A percentile compares a stretch with the other conserved stretches of the same genome.
Evolutionary conservation across 352 stramenopile genomes (phyloP).

Genomic region (Globisporangium okanoganense): DNA sequence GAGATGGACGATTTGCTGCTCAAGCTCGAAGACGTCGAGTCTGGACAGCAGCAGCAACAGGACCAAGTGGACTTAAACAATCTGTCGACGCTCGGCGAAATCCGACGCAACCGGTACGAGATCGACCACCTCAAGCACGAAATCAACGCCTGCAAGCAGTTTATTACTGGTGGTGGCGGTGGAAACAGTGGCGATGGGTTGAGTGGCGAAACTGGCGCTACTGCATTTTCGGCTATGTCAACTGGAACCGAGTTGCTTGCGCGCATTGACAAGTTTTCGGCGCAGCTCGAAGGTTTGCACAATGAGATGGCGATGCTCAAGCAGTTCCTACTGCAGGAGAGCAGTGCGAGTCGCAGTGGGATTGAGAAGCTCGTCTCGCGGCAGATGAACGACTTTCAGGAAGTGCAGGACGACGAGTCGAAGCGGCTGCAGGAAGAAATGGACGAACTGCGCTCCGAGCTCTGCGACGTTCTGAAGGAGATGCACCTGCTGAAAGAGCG

Average conservation of each 20-base stretch:
- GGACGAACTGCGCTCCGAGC: constrained; percentile 59
- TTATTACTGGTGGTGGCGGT: constrained; percentile 9
- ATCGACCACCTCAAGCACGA: constrained; percentile 25
- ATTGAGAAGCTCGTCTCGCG: constrained; percentile 43
- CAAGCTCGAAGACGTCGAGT: constrained; percentile 34
- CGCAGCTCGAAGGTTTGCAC: constrained; percentile 40
- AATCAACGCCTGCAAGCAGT: constrained; percentile 17
- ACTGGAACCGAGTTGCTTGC: constrained; percentile 15
- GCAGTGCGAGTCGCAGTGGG: constrained; percentile 36
- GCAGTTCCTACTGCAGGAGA: constrained; percentile 47
- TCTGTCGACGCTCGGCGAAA: constrained; percentile 4
- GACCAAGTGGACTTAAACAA: background rate
- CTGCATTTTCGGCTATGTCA: background rate
- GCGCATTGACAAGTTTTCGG: constrained; percentile 42
- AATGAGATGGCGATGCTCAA: constrained; percentile 54
- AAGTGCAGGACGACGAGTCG: constrained; percentile 46
- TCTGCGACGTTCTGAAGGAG: constrained; percentile 62
- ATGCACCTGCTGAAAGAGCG: constrained; percentile 66
- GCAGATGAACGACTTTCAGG: constrained; percentile 46
- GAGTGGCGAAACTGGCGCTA: background rate
- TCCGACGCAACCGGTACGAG: constrained; percentile 18
- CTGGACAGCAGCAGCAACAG: constrained; percentile 13
- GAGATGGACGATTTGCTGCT: constrained; percentile 42
- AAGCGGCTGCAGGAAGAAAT: constrained; percentile 56
- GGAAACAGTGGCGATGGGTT: constrained; percentile 8